These are phyloP conservation scores for Flaveria trinervia DNA, from an alignment of 129 eudicot genomes.

Conservation along the genomic window DNA sequence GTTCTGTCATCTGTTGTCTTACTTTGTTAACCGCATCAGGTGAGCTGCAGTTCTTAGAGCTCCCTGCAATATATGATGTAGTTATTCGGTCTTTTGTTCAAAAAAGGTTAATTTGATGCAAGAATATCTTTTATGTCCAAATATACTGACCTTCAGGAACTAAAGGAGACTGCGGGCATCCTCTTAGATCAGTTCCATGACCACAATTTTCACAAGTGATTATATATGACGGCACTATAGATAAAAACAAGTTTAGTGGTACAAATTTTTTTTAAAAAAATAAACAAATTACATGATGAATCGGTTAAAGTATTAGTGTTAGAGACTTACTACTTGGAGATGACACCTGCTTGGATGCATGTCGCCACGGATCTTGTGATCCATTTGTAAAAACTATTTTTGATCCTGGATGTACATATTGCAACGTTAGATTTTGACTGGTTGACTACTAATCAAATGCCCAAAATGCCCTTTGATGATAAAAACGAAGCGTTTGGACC, in stretches of 20 bases:
- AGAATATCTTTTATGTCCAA: neutral
- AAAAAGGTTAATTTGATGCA: neutral
- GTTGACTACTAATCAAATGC: slow-evolving; percentile 19
- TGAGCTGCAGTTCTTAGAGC: slow-evolving; percentile 66
- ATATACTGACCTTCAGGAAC: slow-evolving; percentile 71
- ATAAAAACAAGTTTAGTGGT: slow-evolving; percentile 24
- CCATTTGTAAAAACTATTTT: slow-evolving; percentile 94
- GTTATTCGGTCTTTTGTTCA: slow-evolving; percentile 5
- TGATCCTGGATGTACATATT: slow-evolving; percentile 63
- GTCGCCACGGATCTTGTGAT: slow-evolving; percentile 99
- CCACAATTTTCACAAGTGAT: slow-evolving; percentile 89
- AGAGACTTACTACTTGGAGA: slow-evolving; percentile 68
- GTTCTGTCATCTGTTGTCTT: slow-evolving; percentile 62
- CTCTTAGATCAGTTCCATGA: slow-evolving; percentile 93
- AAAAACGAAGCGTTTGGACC: slow-evolving; percentile 7
- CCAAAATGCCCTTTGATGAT: slow-evolving; percentile 12
- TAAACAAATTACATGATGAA: neutral
- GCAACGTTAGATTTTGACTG: slow-evolving; percentile 6
- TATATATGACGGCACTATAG: slow-evolving; percentile 83
- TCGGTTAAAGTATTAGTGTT: neutral
- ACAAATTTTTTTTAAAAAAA: neutral
- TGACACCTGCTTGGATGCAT: slow-evolving; percentile 92
- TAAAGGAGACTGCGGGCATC: slow-evolving; percentile 95
- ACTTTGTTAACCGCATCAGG: slow-evolving; percentile 87
- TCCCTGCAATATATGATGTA: slow-evolving; percentile 50